Evolutionary conservation across 2,329 filamentous ascomycete genomes (phyloP).

Genomic region (Sphaerulina populicola): DNA sequence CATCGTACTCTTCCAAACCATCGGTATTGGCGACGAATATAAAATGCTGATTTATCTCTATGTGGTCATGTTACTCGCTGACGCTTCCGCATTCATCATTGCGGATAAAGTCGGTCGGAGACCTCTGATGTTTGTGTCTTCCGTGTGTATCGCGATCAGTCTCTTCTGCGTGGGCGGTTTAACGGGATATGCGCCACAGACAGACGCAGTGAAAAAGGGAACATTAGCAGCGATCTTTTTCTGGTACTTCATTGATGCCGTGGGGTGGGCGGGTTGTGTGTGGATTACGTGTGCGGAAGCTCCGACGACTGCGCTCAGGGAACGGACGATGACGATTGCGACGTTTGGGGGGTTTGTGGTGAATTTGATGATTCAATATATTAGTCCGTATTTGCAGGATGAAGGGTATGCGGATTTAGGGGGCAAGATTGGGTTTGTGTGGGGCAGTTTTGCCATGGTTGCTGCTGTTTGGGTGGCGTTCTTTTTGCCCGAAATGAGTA

Average conservation of each 20-base stretch:
- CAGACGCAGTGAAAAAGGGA: not conserved
- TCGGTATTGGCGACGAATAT: not conserved
- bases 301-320: conserved; percentile 7
- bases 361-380: conserved; percentile 13
- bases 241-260: conserved; percentile 8
- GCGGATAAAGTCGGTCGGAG: not conserved
- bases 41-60: not conserved
- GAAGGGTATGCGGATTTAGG: conserved; percentile 11
- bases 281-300: conserved; percentile 14
- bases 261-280: conserved; percentile 8
- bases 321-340: conserved; percentile 11
- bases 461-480: conserved; percentile 9
- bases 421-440: conserved; percentile 12
- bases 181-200: not conserved
- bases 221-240: not conserved
- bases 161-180: not conserved
- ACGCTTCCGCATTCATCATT: not conserved
- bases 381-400: conserved; percentile 12
- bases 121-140: not conserved
- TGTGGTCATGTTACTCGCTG: not conserved
- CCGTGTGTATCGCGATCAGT: not conserved
- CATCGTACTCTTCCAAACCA: not conserved
- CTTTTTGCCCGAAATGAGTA: conserved; percentile 11
- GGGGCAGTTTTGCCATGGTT: conserved; percentile 10
- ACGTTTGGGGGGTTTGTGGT: conserved; percentile 12